Evolutionary conservation across 345 rosid species (phyloP), one percentile per base, ranked within the genome.

Genomic region (Adansonia digitata): DNA sequence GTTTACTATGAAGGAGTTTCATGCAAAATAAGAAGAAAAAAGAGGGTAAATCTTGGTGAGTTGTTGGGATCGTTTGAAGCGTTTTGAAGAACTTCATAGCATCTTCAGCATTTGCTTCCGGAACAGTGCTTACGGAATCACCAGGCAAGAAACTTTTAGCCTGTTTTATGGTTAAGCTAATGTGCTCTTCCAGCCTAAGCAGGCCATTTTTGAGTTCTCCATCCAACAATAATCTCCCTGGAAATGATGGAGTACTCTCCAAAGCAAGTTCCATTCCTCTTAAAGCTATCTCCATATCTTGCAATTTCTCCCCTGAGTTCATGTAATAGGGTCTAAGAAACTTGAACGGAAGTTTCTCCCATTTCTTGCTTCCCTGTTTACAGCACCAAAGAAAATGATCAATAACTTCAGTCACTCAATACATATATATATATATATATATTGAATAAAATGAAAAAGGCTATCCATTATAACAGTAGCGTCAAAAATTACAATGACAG

Each of bases 241-340:
- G 91, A 71, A 83, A 77, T 22, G 86, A 73, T 53, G 79, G 40
- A 46, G 70, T 74, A 71, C 60, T 80, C 31, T 83, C 78, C 55
- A 94, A 71, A 46, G 91, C 95, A 86, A 89, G 79, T 78, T 92
- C 92, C 95, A 94, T 94, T 57, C 94, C 97, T 79, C 86, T 88
- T 72, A 94, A 83, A 48, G 83, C 84, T 26, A 77, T 76, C 77
- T 91, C 91, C 53, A 89, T 69, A 72, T 85, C 92, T 73, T 81
- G 85, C 81, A 91, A 78, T 69, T 77, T 85, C 27, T 82, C 87
- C 68, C 74, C 88, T 1, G 88, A 82, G 63, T 84, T 82, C 77
- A 11, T 62, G 77, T 75, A 66, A 64, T 74, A 84, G 27, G 82
- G 77, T 55, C 82, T 84, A 81, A 83, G 77, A 53, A 85, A n/a